Percentiles rank a stretch among this genome's conserved stretches.
Conservation (phyloP, 176 grass and related monocot genomes). For the Areca catechu region DNA sequence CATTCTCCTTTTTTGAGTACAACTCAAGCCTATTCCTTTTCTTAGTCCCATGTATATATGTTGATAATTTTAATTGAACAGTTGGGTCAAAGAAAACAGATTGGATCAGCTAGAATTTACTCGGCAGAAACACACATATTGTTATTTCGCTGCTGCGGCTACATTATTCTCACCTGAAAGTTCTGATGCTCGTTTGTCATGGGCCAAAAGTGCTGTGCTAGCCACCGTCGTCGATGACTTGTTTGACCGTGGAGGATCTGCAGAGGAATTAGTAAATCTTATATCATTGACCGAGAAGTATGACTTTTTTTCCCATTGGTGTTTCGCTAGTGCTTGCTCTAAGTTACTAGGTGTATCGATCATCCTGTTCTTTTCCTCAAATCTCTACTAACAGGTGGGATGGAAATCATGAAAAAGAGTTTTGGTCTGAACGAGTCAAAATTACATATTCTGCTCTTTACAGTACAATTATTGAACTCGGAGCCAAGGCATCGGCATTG, state of each 20-base stretch:
- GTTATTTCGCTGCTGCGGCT: conserved; percentile 52
- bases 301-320: background rate
- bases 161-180: conserved; percentile 50
- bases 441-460: conserved; percentile 53
- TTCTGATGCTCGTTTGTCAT: conserved; percentile 43
- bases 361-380: background rate
- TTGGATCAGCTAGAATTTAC: conserved; percentile 63
- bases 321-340: too few species aligned
- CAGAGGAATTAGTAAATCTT: conserved; percentile 52
- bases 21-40: background rate
- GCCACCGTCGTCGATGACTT: conserved; percentile 62
- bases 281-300: conserved; percentile 54
- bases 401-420: conserved; percentile 32
- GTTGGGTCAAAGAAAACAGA: conserved; percentile 52
- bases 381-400: conserved; percentile 55
- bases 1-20: background rate
- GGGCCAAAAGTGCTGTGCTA: conserved; percentile 55
- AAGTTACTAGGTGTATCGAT: too few species aligned
- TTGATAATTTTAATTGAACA: conserved; percentile 9
- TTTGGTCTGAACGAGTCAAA: conserved; percentile 52
- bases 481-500: conserved; percentile 35
- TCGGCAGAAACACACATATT: conserved; percentile 51
- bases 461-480: conserved; percentile 45
- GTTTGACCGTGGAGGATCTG: conserved; percentile 67
- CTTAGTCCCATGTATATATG: too few species aligned